Percentiles rank a stretch among this genome's conserved stretches.
These are phyloP conservation scores for Hamigera avellanea DNA, from an alignment of 495 filamentous ascomycete genomes.

Conservation along the genomic window DNA sequence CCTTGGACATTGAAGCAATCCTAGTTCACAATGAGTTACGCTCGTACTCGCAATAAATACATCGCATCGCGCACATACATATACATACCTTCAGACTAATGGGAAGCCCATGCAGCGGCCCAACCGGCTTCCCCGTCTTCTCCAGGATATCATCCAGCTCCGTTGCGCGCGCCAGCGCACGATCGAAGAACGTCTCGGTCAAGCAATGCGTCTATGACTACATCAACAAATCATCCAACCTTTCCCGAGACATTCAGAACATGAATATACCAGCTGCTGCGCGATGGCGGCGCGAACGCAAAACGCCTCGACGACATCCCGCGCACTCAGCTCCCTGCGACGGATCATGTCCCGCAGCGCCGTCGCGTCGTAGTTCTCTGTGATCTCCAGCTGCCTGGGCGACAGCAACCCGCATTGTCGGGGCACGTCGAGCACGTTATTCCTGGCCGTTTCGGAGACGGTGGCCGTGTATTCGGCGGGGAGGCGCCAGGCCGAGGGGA, in stretches of 20 bases:
- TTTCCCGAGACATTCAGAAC: too few species aligned
- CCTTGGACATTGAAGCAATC: constrained; percentile 47
- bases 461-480: constrained; percentile 1
- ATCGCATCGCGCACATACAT: constrained; percentile 42
- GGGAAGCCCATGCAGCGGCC: constrained; percentile 58
- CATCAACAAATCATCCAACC: constrained; percentile 2
- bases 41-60: constrained; percentile 56
- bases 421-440: constrained; percentile 7
- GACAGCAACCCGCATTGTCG: constrained; percentile 13
- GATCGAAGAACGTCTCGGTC: constrained; percentile 29
- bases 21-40: constrained; percentile 40
- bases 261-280: constrained; percentile 14
- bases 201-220: constrained; percentile 23
- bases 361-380: constrained; percentile 35
- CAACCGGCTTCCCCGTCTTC: constrained; percentile 35
- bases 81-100: constrained; percentile 3
- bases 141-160: constrained; percentile 39
- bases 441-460: neutral
- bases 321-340: constrained; percentile 19
- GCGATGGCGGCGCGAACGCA: constrained; percentile 32
- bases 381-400: constrained; percentile 36
- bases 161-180: constrained; percentile 23
- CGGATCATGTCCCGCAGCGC: constrained; percentile 22
- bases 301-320: constrained; percentile 38
- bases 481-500: constrained; percentile 18